Conservation (phyloP, 768 basidiomycete genomes). For the Psilocybe cyanescens region DNA sequence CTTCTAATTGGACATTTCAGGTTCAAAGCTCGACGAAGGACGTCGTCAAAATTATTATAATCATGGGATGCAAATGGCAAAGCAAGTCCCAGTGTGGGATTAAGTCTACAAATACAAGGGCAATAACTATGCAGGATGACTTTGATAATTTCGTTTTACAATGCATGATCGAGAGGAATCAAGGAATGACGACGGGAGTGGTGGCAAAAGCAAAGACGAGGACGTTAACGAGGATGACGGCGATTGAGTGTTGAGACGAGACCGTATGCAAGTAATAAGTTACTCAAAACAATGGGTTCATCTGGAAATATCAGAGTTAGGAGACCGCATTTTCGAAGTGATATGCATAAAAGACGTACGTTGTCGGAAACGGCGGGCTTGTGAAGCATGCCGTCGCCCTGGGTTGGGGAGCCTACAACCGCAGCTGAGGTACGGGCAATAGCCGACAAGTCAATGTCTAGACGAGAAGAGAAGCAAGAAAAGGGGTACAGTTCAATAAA, state of each 20-base stretch:
- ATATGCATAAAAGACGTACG: not conserved
- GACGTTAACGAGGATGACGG: too few species aligned
- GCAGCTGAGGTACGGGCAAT: constrained; percentile 87
- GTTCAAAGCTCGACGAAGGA: too few species aligned
- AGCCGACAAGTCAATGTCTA: constrained; percentile 64
- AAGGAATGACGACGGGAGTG: not conserved
- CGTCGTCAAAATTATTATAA: too few species aligned
- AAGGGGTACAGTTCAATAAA: constrained; percentile 1
- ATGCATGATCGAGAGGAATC: not conserved
- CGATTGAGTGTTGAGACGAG: not conserved
- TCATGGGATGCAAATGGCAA: too few species aligned
- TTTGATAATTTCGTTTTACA: not conserved
- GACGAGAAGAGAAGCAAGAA: not conserved
- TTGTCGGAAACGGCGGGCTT: constrained; percentile 5
- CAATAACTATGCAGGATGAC: not conserved
- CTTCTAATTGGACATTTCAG: too few species aligned
- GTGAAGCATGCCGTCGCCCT: not conserved
- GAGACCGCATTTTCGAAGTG: too few species aligned
- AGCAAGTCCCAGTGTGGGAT: not conserved
- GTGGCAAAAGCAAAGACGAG: not conserved
- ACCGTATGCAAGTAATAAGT: not conserved
- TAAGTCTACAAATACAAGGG: not conserved
- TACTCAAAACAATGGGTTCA: constrained; percentile 13
- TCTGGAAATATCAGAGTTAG: not conserved
- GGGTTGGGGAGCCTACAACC: constrained; percentile 56